These are phyloP conservation scores for Trichoderma sp. DNA, from an alignment of 2,329 filamentous ascomycete species.

Conservation along the genomic window DNA sequence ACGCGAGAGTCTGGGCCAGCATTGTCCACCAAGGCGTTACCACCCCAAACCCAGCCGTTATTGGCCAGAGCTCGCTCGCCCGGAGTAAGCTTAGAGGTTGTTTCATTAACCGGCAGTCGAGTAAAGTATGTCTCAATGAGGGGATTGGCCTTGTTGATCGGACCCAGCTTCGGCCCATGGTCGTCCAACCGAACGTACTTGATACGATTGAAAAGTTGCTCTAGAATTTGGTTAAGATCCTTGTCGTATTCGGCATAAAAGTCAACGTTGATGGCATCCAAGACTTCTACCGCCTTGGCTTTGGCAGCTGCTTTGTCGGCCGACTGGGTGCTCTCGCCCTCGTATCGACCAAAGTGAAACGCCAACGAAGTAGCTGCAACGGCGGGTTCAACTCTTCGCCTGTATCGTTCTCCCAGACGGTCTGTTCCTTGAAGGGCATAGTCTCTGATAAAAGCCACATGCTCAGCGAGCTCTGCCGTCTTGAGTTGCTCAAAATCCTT, in stretches of 20 bases:
- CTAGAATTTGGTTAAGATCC: slow-evolving; percentile 79
- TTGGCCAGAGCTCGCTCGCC: slow-evolving; percentile 84
- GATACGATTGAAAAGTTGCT: slow-evolving; percentile 91
- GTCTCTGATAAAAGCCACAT: slow-evolving; percentile 66
- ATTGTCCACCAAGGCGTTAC: slow-evolving; percentile 91
- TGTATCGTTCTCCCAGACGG: slow-evolving; percentile 77
- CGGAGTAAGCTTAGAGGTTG: slow-evolving; percentile 74
- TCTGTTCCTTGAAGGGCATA: slow-evolving; percentile 73
- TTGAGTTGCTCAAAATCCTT: slow-evolving; percentile 52
- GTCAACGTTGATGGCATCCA: slow-evolving; percentile 84
- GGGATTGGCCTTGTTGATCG: slow-evolving; percentile 75
- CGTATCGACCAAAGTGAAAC: slow-evolving; percentile 62
- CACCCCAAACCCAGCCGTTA: slow-evolving; percentile 99
- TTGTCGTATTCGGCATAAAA: slow-evolving; percentile 91
- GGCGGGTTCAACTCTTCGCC: slow-evolving; percentile 69
- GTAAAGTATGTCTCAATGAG: slow-evolving; percentile 96
- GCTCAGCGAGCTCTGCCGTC: slow-evolving; percentile 50
- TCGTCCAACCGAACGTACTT: slow-evolving; percentile 95
- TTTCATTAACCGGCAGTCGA: slow-evolving; percentile 76
- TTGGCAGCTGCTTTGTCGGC: slow-evolving; percentile 56
- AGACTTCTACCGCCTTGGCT: slow-evolving; percentile 62
- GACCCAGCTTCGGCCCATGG: slow-evolving; percentile 83
- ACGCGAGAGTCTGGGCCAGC: slow-evolving; percentile 86
- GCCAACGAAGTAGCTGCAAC: slow-evolving; percentile 63
- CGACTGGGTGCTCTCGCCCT: slow-evolving; percentile 49